phyloP scores from a whole-genome alignment of 768 basidiomycete species.

The Peribolospora kevripleyi region DNA sequence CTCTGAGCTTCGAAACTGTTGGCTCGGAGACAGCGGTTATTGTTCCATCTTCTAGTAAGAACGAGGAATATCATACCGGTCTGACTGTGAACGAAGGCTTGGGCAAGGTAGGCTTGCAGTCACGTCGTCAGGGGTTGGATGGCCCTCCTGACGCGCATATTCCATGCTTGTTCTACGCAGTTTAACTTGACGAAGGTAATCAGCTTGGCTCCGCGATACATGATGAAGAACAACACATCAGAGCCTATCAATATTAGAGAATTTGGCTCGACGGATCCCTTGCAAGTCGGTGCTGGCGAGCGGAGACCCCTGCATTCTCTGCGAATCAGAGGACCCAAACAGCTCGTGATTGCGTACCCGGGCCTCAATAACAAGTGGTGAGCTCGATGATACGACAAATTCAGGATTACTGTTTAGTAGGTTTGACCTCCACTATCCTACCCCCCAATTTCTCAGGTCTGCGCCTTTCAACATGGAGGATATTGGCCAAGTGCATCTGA shows the following conservation, averaged over 20 bases:
- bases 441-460: slow-evolving; percentile 34
- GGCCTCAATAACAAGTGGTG: slow-evolving; percentile 65
- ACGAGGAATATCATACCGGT: slow-evolving; percentile 50
- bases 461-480: slow-evolving; percentile 76
- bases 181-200: slow-evolving; percentile 90
- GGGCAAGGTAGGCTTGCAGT: slow-evolving; percentile 38
- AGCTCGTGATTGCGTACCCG: slow-evolving; percentile 65
- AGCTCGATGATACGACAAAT: slow-evolving; percentile 9
- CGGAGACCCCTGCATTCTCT: slow-evolving; percentile 43
- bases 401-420: slow-evolving; percentile 2
- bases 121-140: background rate
- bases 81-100: slow-evolving; percentile 76
- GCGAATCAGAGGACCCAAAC: slow-evolving; percentile 39
- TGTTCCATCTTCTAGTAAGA: slow-evolving; percentile 37
- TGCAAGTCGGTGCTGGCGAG: slow-evolving; percentile 42
- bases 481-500: slow-evolving; percentile 59
- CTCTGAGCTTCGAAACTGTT: slow-evolving; percentile 75
- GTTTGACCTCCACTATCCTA: background rate
- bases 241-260: slow-evolving; percentile 58
- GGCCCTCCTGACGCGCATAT: too few species aligned
- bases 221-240: slow-evolving; percentile 56
- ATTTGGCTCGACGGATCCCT: slow-evolving; percentile 45
- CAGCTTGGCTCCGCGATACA: slow-evolving; percentile 67
- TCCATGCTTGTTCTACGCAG: slow-evolving; percentile 10
- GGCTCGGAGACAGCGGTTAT: slow-evolving; percentile 66